Evolutionary conservation across 345 rosid genomes (phyloP).

Genomic region (Erysimum cheiranthoides): DNA sequence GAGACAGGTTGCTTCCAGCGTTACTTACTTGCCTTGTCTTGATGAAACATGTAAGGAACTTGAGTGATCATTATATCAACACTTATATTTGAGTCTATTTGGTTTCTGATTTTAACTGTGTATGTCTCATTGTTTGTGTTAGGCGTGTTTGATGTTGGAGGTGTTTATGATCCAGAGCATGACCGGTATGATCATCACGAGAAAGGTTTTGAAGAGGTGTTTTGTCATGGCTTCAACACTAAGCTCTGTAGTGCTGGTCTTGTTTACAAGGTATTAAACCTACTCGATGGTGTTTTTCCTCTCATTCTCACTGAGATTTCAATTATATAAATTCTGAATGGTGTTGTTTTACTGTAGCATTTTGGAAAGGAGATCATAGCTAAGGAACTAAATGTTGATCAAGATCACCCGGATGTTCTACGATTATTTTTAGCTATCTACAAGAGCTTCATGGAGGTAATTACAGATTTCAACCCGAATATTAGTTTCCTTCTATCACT

Average conservation of each 20-base stretch:
- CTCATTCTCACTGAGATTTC: not conserved
- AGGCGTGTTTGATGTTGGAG: slow-evolving; percentile 99
- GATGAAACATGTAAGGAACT: slow-evolving; percentile 81
- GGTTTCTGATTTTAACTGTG: not conserved
- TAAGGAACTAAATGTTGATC: slow-evolving; percentile 76
- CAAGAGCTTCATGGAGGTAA: slow-evolving; percentile 94
- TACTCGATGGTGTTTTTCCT: not conserved
- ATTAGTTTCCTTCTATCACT: not conserved
- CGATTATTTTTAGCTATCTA: slow-evolving; percentile 78
- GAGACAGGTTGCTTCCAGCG: slow-evolving; percentile 95
- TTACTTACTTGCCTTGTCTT: slow-evolving; percentile 95
- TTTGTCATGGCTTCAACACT: slow-evolving; percentile 85
- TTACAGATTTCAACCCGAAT: not conserved
- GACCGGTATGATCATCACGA: slow-evolving; percentile 94
- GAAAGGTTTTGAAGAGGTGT: slow-evolving; percentile 84
- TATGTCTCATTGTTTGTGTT: not conserved
- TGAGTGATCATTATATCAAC: not conserved
- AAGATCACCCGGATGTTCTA: slow-evolving; percentile 79
- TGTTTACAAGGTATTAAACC: slow-evolving; percentile 77
- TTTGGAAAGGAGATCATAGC: slow-evolving; percentile 96
- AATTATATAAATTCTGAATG: not conserved
- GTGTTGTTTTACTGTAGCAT: slow-evolving; percentile 55
- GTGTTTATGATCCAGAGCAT: slow-evolving; percentile 74
- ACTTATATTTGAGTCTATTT: not conserved
- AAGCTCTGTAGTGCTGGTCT: slow-evolving; percentile 97